Percentiles rank a stretch among this genome's conserved stretches.
phyloP scores from a whole-genome alignment of 176 grass and related monocot genomes.

The Thalia dealbata region DNA sequence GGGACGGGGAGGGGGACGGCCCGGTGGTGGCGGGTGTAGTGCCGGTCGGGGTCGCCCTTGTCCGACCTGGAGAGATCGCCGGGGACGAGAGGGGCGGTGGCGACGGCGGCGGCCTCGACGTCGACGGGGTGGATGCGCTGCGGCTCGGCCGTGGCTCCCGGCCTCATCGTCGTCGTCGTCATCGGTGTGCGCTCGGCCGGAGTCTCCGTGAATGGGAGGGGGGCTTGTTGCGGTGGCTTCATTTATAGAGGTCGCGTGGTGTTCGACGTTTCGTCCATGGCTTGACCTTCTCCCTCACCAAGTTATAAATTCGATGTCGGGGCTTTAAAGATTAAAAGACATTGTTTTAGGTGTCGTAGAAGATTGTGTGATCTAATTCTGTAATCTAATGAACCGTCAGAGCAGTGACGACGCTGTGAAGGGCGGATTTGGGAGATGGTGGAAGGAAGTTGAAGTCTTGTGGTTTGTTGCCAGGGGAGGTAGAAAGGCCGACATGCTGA shows the following conservation, averaged over 20 bases:
- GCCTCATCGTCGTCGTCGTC: neutral
- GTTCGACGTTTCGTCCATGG: neutral
- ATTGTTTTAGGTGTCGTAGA: neutral
- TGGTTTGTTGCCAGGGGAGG: neutral
- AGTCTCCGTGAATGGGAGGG: neutral
- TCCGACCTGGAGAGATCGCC: constrained; percentile 34
- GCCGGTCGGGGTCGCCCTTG: constrained; percentile 27
- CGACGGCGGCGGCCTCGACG: constrained; percentile 34
- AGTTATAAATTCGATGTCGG: neutral
- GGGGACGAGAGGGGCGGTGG: constrained; percentile 41
- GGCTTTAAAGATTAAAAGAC: neutral
- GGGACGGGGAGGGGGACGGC: constrained; percentile 1
- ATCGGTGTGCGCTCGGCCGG: neutral
- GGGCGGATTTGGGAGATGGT: neutral
- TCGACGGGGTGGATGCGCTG: constrained; percentile 81
- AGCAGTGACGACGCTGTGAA: neutral
- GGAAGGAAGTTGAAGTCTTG: neutral
- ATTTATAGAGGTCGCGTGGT: neutral
- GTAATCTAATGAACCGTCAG: neutral
- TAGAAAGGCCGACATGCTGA: neutral
- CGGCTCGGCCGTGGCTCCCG: constrained; percentile 42
- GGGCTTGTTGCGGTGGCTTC: neutral
- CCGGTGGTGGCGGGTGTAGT: neutral
- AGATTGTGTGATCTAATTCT: neutral
- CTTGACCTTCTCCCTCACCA: neutral